phyloP scores from a whole-genome alignment of 1,284 basidiomycete species.

The Chiua sp. region DNA sequence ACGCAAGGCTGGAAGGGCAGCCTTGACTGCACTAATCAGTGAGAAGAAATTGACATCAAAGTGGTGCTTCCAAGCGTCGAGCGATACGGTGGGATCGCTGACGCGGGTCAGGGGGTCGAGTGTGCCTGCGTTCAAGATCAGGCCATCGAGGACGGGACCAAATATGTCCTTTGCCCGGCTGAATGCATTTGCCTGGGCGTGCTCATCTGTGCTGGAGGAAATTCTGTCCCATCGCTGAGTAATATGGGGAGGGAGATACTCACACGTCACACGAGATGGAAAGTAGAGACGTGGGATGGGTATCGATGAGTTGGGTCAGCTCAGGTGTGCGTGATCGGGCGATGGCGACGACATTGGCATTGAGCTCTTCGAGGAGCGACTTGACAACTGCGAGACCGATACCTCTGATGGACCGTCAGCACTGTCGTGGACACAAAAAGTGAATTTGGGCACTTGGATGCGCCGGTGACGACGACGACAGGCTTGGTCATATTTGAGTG shows the following conservation, averaged over 20 bases:
- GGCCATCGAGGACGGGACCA: constrained; percentile 64
- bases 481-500: constrained; percentile 39
- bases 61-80: constrained; percentile 63
- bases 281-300: constrained; percentile 51
- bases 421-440: background rate
- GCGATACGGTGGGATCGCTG: constrained; percentile 38
- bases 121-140: constrained; percentile 83
- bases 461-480: constrained; percentile 75
- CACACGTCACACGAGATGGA: constrained; percentile 76
- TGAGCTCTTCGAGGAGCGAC: constrained; percentile 64
- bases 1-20: constrained; percentile 70
- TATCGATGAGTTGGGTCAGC: constrained; percentile 57
- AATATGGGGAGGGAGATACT: constrained; percentile 39
- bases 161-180: constrained; percentile 53
- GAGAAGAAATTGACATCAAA: constrained; percentile 90
- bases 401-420: constrained; percentile 55
- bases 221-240: constrained; percentile 4
- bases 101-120: constrained; percentile 58
- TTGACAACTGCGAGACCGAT: constrained; percentile 79
- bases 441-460: constrained; percentile 60
- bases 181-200: constrained; percentile 60
- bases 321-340: constrained; percentile 73
- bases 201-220: constrained; percentile 57
- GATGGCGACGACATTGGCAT: constrained; percentile 74
- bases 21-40: constrained; percentile 68